A percentile compares a stretch with the other conserved stretches of the same genome.
These are phyloP conservation scores for Talaromyces ruber DNA, from an alignment of 495 filamentous ascomycete genomes.

Conservation along the genomic window DNA sequence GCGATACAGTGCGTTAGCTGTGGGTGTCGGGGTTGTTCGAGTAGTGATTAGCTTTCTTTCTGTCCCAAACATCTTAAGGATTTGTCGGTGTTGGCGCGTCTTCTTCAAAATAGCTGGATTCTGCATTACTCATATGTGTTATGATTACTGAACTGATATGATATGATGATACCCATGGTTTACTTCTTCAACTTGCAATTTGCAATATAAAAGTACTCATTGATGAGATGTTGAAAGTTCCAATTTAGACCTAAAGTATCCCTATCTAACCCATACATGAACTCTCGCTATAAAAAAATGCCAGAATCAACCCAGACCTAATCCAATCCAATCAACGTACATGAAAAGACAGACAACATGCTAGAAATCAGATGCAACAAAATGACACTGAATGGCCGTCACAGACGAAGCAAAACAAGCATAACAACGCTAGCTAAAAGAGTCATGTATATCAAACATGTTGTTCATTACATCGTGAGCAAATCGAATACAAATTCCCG, in stretches of 20 bases:
- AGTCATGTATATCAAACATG: constrained; percentile 1
- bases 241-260: neutral
- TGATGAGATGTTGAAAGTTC: neutral
- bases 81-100: neutral
- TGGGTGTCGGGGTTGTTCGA: constrained; percentile 86
- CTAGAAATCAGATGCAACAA: neutral
- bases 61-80: neutral
- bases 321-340: neutral
- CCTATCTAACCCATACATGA: neutral
- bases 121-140: neutral
- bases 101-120: neutral
- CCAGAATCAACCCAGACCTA: neutral
- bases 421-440: constrained; percentile 3
- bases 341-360: neutral
- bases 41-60: constrained; percentile 54
- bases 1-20: constrained; percentile 92
- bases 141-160: neutral
- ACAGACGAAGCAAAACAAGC: neutral
- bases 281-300: neutral
- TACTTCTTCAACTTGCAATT: neutral
- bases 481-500: neutral
- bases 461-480: constrained; percentile 3
- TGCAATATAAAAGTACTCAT: neutral
- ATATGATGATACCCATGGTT: constrained; percentile 4
- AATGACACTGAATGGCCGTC: neutral